Base-by-base conservation (phyloP, 768 basidiomycete genomes). In the Tulasnella sp. region DNA sequence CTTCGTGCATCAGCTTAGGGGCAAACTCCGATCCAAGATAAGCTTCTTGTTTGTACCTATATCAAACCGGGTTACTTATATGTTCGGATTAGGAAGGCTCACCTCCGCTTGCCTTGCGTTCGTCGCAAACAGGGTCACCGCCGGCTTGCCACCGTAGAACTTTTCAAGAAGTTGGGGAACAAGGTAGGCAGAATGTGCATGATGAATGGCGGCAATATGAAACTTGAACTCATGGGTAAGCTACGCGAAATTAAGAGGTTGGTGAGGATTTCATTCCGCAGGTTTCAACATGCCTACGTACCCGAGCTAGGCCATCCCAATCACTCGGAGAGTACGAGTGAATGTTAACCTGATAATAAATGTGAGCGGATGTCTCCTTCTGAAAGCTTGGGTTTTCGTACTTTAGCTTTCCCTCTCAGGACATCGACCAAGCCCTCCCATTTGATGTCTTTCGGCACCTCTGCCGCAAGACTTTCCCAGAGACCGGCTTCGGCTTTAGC, bases 221-320 rank as follows among this genome's bases (percentile, higher is more conserved):
- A 93, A 93, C 80, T 93, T 86, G 86, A 94, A 95, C 81, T 95
- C 94, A 84, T 95, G 93, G 14, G 93, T 90, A 4, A 95, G 86
- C 90, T 96, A 78, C 27, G 83, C 82, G 7, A 42, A 31, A 73
- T n/a, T n/a, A n/a, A n/a, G n/a, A n/a, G n/a, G 48, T 24, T 44
- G 44, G 76, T 71, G 18, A 24, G 42, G 7, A 44, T 9, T 44
- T 24, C 44, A 56, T 44, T 44, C 27, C 36, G 18, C 18, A 36
- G 77, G 77, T 7, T 10, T 40, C 24, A 2, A 1, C 16, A 34
- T 16, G 42, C 4, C 18, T 9, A 85, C 90, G 16, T 83, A 91
- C 91, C 76, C 92, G 87, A 79, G 92, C 88, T 58, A 92, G 87
- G 40, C 86, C 88, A 76, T 93, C 91, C n/a, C 93, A 87, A 84